A percentile compares a stretch with the other conserved stretches of the same genome.
These are phyloP conservation scores for Tolypocladium endophyticum DNA, from an alignment of 2,329 filamentous ascomycete genomes.

Conservation along the genomic window DNA sequence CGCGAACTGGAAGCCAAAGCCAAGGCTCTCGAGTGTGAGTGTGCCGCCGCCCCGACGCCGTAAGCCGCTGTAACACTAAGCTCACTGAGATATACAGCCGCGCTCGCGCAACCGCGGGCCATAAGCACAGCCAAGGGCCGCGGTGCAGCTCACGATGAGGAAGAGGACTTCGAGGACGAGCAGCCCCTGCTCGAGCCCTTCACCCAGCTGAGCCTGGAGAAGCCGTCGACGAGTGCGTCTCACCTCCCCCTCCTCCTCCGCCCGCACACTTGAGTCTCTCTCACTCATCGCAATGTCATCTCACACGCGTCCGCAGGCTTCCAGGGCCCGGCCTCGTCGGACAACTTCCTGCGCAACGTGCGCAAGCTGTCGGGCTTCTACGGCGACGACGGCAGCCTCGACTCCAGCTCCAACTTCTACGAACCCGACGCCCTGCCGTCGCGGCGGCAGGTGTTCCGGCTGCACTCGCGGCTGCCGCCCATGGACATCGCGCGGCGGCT, in stretches of 20 bases:
- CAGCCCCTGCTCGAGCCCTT: conserved; percentile 22
- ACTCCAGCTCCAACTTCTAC: conserved; percentile 20
- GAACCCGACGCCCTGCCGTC: conserved; percentile 23
- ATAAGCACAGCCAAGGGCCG: not conserved
- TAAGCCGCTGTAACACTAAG: not conserved
- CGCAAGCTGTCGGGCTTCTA: conserved; percentile 22
- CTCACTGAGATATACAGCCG: not conserved
- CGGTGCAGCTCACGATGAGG: conserved; percentile 9
- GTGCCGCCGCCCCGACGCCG: not conserved
- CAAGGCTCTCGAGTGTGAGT: conserved; percentile 16
- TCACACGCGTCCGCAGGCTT: conserved; percentile 13
- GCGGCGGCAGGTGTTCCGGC: conserved; percentile 12
- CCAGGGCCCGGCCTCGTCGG: conserved; percentile 25
- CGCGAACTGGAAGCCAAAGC: conserved; percentile 22
- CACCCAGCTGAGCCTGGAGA: conserved; percentile 21
- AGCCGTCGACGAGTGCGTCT: conserved; percentile 16
- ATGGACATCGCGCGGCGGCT: conserved; percentile 38
- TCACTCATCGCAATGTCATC: not conserved
- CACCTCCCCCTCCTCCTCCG: not conserved
- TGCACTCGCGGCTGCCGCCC: conserved; percentile 30
- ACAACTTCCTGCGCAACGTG: conserved; percentile 26
- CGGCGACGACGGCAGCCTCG: conserved; percentile 19
- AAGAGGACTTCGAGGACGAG: conserved; percentile 19
- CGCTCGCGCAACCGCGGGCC: not conserved
- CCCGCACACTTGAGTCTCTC: not conserved